Conservation (phyloP, 2,329 filamentous ascomycete species). For the Fusarium beomiforme region DNA sequence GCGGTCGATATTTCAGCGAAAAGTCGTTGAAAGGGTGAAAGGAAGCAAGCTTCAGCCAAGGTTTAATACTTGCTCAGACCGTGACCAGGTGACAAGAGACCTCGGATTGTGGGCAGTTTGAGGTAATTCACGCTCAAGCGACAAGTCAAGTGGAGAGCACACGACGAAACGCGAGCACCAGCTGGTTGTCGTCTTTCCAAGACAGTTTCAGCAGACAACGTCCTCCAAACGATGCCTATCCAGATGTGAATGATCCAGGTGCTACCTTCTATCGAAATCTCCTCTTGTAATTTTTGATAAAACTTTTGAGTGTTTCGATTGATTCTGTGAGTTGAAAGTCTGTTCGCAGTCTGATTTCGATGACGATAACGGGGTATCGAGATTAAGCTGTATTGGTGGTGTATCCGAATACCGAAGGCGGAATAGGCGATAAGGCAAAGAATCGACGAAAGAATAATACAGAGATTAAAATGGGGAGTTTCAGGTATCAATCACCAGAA, state of each 20-base stretch:
- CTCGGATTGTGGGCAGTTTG: slow-evolving; percentile 13
- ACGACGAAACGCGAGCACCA: slow-evolving; percentile 40
- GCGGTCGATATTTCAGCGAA: slow-evolving; percentile 10
- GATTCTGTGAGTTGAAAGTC: slow-evolving; percentile 36
- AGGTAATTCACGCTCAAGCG: slow-evolving; percentile 39
- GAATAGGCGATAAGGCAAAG: slow-evolving; percentile 39
- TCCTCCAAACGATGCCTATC: slow-evolving; percentile 33
- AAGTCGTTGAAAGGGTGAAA: slow-evolving; percentile 12
- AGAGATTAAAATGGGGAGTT: slow-evolving; percentile 42
- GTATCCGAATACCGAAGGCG: slow-evolving; percentile 25
- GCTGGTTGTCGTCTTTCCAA: slow-evolving; percentile 36
- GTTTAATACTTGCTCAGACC: slow-evolving; percentile 13
- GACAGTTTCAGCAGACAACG: slow-evolving; percentile 34
- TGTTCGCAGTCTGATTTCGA: slow-evolving; percentile 39
- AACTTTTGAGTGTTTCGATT: slow-evolving; percentile 38
- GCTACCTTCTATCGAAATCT: slow-evolving; percentile 23
- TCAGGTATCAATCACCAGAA: slow-evolving; percentile 43
- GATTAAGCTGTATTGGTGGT: slow-evolving; percentile 37
- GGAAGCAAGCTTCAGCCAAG: slow-evolving; percentile 28
- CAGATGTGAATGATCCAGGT: slow-evolving; percentile 34
- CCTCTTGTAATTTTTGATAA: slow-evolving; percentile 38
- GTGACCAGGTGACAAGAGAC: slow-evolving; percentile 28
- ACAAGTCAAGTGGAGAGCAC: slow-evolving; percentile 36
- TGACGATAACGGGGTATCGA: slow-evolving; percentile 28
- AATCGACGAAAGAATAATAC: slow-evolving; percentile 45